Evolutionary conservation across 1,284 basidiomycete species (phyloP).

Genomic region (Melampsora medusae): DNA sequence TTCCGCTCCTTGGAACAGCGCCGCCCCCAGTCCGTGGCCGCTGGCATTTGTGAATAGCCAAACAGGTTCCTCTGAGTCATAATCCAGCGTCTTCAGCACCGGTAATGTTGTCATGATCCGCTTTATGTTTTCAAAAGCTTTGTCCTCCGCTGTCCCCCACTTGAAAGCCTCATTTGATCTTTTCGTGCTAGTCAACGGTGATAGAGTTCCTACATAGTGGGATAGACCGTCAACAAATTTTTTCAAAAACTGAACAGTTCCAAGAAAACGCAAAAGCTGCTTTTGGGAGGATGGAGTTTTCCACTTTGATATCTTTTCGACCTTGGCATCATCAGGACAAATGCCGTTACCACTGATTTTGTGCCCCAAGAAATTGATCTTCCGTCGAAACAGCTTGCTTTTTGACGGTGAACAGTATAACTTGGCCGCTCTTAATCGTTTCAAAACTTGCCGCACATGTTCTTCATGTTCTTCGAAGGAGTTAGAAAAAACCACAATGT

Average conservation of each 20-base stretch:
- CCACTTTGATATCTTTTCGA: conserved; percentile 55
- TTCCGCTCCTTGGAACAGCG: background rate
- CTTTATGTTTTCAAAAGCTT: background rate
- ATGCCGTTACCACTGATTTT: conserved; percentile 54
- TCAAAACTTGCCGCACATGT: background rate
- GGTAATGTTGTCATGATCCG: conserved; percentile 6
- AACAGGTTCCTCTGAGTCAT: background rate
- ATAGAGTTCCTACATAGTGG: conserved; percentile 53
- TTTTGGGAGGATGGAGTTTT: conserved; percentile 49
- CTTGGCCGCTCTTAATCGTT: background rate
- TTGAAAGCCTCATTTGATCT: background rate
- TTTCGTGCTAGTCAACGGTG: conserved; percentile 53
- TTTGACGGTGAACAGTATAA: conserved; percentile 1
- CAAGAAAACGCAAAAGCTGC: conserved; percentile 56
- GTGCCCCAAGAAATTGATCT: conserved; percentile 56
- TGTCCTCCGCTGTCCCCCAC: background rate
- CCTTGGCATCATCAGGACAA: conserved; percentile 54
- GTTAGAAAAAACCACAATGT: conserved; percentile 59
- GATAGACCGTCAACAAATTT: conserved; percentile 56
- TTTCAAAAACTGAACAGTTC: conserved; percentile 55
- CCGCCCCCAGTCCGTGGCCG: background rate
- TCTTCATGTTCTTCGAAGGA: conserved; percentile 54
- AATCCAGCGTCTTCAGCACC: background rate
- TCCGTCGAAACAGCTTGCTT: conserved; percentile 49
- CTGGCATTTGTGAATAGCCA: conserved; percentile 15